Base-by-base conservation (phyloP, 202 grass and related monocot genomes). In the Panicum hallii region DNA sequence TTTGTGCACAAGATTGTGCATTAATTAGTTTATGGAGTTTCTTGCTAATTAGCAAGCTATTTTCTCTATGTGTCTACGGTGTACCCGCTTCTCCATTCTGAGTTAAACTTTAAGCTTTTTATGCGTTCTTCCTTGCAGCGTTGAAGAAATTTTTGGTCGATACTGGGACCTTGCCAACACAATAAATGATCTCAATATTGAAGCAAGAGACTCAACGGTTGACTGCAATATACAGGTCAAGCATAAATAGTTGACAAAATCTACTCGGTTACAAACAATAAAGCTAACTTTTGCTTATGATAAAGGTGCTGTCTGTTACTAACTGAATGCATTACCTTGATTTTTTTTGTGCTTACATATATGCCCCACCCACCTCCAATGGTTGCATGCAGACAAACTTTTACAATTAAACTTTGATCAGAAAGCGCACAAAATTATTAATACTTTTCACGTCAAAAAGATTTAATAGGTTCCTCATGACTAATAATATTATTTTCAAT, bases 141-240 rank as follows among this genome's bases (percentile, higher is more conserved):
- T 90, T 53, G 79, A 74, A 44, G 36, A 60, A 14, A 20, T 52
- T 11, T 90, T 90, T 79, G 66, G 49, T 68, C 73, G 73, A 60
- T 74, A 82, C 2, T 57, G 74, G 49, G 67, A 72, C 41, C 17
- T 86, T 67, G 38, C 84, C 20, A 44, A 74, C 67, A 74, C 30
- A 60, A 9, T 17, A 45, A 72, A n/a, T 9, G 78, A 86, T 72
- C 83, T 60, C n/a, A 90, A 77, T 49, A 72, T 67, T 42, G 88
- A 67, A 11, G 22, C 79, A 45, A 58, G 1, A 12, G 67, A 79
- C 7, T 15, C 57, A 40, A 12, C 6, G 46, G 19, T 56, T 49
- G 74, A 79, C 55, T 47, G 10, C 58, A 41, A 66, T 57, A 58
- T 28, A 79, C 63, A 82, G 85, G 72, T 87, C 11, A 71, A 82